Evolutionary conservation across 2,329 filamentous ascomycete species (phyloP), one percentile per base, ranked within the genome.

Genomic region (Exophiala alcalophila): DNA sequence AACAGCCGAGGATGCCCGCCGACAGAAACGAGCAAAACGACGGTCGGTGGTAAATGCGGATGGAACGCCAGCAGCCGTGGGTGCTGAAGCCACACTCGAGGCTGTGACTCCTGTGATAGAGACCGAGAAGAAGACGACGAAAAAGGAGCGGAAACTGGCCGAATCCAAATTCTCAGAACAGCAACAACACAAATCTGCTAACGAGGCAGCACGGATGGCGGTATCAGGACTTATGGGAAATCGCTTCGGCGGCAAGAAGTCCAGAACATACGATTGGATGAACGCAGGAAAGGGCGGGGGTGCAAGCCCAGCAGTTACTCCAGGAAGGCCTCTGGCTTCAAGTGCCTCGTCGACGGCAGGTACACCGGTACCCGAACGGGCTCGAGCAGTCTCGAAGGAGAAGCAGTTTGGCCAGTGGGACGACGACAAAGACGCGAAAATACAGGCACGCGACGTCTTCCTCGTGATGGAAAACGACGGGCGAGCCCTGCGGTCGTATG

Each of bases 61-160:
- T 45, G 68, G 73, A 34, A 66, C 64, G 47, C 62, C 65, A 28
- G 66, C 75, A 2, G 83, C 79, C 0, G 78, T 82, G 3, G 79
- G 78, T 4, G 71, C 78, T 1, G 73, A 78, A 7, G 66, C 67
- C 2, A 66, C 67, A 6, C 56, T 52, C 9, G 54, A 57, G 16
- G 44, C 44, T 12, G 41, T 31, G 1, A 32, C 49, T 15, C 52
- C 65, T 3, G 61, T 69, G n/a, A 59, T 61, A 28, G 79, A 82
- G 1, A 76, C 81, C 1, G 82, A 84, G 40, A 69, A 69, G 53
- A 91, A 89, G 63, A 74, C 86, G 37, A 85, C 84, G 4, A 96
- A 96, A 73, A 96, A 96, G 68, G 89, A 95, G 62, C 87, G 83
- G 64, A 84, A 82, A 52, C 76, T 84, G 54, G 78, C 81, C n/a